Percentiles rank a stretch among this genome's conserved stretches.
Evolutionary conservation across 2,329 filamentous ascomycete genomes (phyloP).

Genomic region (Penicillium palitans): DNA sequence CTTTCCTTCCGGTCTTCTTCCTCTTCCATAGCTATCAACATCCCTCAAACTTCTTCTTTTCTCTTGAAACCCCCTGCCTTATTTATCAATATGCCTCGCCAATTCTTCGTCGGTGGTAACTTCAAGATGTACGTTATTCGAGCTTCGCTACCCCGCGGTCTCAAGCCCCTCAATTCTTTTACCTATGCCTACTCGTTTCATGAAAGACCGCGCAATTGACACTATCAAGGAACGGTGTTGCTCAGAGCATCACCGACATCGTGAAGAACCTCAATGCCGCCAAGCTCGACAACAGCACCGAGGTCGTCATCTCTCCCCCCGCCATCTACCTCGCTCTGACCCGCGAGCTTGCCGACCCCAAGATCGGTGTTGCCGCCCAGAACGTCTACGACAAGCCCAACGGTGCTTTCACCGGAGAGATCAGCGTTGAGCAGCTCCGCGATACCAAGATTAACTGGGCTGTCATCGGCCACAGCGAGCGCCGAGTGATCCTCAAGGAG

Average conservation of each 20-base stretch:
- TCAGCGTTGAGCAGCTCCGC: constrained; percentile 86
- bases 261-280: constrained; percentile 85
- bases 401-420: constrained; percentile 96
- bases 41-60: constrained; percentile 12
- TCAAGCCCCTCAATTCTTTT: constrained; percentile 30
- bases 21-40: constrained; percentile 10
- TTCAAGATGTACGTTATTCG: constrained; percentile 84
- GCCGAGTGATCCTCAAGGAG: constrained; percentile 86
- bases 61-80: constrained; percentile 4
- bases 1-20: constrained; percentile 9
- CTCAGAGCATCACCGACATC: constrained; percentile 86
- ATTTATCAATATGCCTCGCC: constrained; percentile 75
- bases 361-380: constrained; percentile 86
- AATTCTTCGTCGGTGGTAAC: constrained; percentile 98
- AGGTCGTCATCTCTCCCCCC: constrained; percentile 93
- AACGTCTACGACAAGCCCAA: constrained; percentile 98
- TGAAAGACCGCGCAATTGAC: constrained; percentile 18
- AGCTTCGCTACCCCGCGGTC: constrained; percentile 25
- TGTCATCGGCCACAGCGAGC: constrained; percentile 92
- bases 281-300: constrained; percentile 62
- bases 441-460: constrained; percentile 87
- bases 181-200: constrained; percentile 2
- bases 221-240: constrained; percentile 79
- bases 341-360: constrained; percentile 72
- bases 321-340: constrained; percentile 86